These are phyloP conservation scores for Phialophora verrucosa DNA, from an alignment of 2,329 filamentous ascomycete genomes.

Conservation along the genomic window DNA sequence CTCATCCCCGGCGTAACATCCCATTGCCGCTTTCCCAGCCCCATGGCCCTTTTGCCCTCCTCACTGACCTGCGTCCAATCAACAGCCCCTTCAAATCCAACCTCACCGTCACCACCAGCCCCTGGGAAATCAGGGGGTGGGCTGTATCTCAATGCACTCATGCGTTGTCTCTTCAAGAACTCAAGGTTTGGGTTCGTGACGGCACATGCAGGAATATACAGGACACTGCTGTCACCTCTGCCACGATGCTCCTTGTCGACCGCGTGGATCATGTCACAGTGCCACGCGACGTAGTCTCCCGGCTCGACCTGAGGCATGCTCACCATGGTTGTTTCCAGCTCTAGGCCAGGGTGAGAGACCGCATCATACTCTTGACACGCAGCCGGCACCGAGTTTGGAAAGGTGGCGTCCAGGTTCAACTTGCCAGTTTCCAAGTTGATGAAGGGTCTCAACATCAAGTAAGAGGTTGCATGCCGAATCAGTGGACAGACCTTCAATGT, in stretches of 20 bases:
- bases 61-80: constrained; percentile 48
- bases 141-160: constrained; percentile 71
- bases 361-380: constrained; percentile 71
- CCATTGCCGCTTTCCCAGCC: constrained; percentile 58
- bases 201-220: constrained; percentile 89
- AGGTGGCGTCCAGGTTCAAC: constrained; percentile 54
- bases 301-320: constrained; percentile 71
- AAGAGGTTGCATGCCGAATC: constrained; percentile 75
- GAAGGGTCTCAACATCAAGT: constrained; percentile 82
- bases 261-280: constrained; percentile 65
- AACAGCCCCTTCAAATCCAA: constrained; percentile 47
- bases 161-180: constrained; percentile 72
- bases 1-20: constrained; percentile 54
- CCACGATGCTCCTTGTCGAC: constrained; percentile 81
- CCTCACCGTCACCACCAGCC: constrained; percentile 51
- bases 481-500: constrained; percentile 83
- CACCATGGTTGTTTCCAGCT: constrained; percentile 71
- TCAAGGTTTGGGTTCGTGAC: constrained; percentile 74
- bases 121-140: constrained; percentile 75
- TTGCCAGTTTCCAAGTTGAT: constrained; percentile 64
- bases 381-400: constrained; percentile 74
- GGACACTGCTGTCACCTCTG: constrained; percentile 74
- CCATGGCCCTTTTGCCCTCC: constrained; percentile 62
- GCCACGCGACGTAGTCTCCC: constrained; percentile 72
- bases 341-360: constrained; percentile 71